Base-by-base conservation (phyloP, 257 asterid species). In the Rauvolfia tetraphylla region DNA sequence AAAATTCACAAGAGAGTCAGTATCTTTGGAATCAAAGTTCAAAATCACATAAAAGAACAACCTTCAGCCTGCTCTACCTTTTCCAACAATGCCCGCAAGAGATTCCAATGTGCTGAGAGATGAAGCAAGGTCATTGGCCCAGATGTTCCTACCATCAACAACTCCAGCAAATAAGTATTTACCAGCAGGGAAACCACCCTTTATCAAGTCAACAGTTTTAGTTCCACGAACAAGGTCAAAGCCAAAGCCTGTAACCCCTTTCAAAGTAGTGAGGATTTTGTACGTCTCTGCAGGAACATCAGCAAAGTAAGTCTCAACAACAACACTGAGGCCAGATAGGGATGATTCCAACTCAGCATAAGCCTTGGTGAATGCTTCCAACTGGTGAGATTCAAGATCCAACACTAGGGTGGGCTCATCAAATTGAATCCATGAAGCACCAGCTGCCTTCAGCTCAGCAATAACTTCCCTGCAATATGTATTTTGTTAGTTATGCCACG, bases 141-240 rank as follows among this genome's bases (percentile, higher is more conserved):
- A 95, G 75, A 95, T 90, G 87, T 95, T 95, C 88, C 99, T 95
- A 79, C 99, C 99, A 56, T 95, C 99, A 84, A 95, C 99, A 71
- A 92, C 90, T 78, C 98, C 99, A 41, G 99, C 99, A 81, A 92
- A 92, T 67, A 95, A 88, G 89, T 88, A 91, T 70, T 95, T 95
- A 79, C 96, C 98, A 14, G 97, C 76, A 25, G 99, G 99, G 75
- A 95, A 90, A 57, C 91, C 89, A 75, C 86, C 79, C 91, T 89
- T 92, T 80, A 95, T 89, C 86, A 92, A 82, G 72, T 95, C 98
- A 74, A 92, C 82, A 71, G 97, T 88, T 84, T 87, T 76, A 48
- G 87, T 59, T 78, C 99, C 98, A 81, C 99, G 98, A 77, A 92
- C 91, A 81, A 95, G 82, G 83, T 95, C 98, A 80, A 92, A 95